Percentiles rank a stretch among this genome's conserved stretches.
phyloP scores from a whole-genome alignment of 2,329 filamentous ascomycete genomes.

The Grosmannia clavigera region DNA sequence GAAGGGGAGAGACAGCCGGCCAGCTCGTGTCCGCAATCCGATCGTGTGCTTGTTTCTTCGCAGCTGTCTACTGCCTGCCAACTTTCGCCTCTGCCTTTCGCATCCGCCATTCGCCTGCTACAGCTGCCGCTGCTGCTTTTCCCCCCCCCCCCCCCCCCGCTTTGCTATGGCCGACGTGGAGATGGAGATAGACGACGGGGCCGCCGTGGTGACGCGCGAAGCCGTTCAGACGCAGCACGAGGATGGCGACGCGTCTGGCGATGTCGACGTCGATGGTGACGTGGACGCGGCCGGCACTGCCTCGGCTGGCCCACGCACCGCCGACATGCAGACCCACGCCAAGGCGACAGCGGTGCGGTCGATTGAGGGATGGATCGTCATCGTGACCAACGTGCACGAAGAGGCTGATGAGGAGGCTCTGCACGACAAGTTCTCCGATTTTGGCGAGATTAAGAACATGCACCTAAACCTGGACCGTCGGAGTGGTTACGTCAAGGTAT shows the following conservation, averaged over 20 bases:
- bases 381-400: constrained; percentile 78
- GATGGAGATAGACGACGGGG: constrained; percentile 24
- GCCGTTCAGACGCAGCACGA: neutral
- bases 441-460: constrained; percentile 76
- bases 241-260: neutral
- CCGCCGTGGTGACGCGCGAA: neutral
- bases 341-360: constrained; percentile 73
- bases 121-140: too few species aligned
- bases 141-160: too few species aligned
- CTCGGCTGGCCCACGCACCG: constrained; percentile 10
- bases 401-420: constrained; percentile 76
- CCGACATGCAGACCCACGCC: constrained; percentile 57
- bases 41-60: too few species aligned
- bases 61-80: too few species aligned
- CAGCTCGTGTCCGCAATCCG: too few species aligned
- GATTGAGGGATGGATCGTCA: constrained; percentile 82
- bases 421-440: constrained; percentile 72
- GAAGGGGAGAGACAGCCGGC: too few species aligned
- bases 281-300: neutral
- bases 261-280: constrained; percentile 20
- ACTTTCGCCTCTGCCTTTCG: too few species aligned
- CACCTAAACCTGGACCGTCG: constrained; percentile 72
- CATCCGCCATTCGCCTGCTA: too few species aligned
- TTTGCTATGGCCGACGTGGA: constrained; percentile 13
- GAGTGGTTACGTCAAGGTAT: constrained; percentile 77